Percentiles rank a stretch among this genome's conserved stretches.
phyloP scores from a whole-genome alignment of 202 grass and related monocot species.

The Thinopyrum obtusiflorum region DNA sequence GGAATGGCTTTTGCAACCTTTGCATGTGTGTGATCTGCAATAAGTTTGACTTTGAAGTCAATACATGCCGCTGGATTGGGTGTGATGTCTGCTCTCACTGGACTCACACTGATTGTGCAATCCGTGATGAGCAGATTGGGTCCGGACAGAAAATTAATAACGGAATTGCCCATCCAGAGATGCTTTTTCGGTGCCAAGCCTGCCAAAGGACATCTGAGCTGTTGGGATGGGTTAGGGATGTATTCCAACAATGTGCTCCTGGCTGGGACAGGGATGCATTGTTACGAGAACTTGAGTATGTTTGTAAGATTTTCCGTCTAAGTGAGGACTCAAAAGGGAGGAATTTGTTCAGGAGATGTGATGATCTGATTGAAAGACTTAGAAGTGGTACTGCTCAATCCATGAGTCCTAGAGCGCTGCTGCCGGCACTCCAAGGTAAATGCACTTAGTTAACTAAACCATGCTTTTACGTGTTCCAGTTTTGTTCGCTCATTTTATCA shows the following conservation, averaged over 20 bases:
- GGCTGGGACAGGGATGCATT: constrained; percentile 65
- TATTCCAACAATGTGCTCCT: constrained; percentile 78
- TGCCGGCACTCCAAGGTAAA: constrained; percentile 68
- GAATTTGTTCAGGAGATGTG: constrained; percentile 59
- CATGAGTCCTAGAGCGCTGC: constrained; percentile 49
- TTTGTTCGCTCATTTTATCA: not conserved
- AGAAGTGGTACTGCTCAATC: constrained; percentile 48
- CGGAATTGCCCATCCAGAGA: constrained; percentile 42
- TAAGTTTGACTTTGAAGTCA: constrained; percentile 87
- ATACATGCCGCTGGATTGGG: constrained; percentile 85
- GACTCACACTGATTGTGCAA: constrained; percentile 89
- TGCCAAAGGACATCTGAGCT: constrained; percentile 79
- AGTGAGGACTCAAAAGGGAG: constrained; percentile 71
- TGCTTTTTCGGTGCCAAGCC: constrained; percentile 77
- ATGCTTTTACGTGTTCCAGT: not conserved
- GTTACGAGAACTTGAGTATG: constrained; percentile 67
- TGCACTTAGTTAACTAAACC: constrained; percentile 14
- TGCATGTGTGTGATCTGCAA: constrained; percentile 94
- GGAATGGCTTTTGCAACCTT: constrained; percentile 81
- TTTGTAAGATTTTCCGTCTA: constrained; percentile 75
- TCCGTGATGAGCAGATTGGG: constrained; percentile 49
- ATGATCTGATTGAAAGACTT: constrained; percentile 60
- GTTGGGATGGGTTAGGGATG: constrained; percentile 78
- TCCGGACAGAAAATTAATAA: constrained; percentile 48
- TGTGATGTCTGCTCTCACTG: constrained; percentile 87